These are phyloP conservation scores for Vicia faba DNA, from an alignment of 306 rosid species.

Conservation along the genomic window DNA sequence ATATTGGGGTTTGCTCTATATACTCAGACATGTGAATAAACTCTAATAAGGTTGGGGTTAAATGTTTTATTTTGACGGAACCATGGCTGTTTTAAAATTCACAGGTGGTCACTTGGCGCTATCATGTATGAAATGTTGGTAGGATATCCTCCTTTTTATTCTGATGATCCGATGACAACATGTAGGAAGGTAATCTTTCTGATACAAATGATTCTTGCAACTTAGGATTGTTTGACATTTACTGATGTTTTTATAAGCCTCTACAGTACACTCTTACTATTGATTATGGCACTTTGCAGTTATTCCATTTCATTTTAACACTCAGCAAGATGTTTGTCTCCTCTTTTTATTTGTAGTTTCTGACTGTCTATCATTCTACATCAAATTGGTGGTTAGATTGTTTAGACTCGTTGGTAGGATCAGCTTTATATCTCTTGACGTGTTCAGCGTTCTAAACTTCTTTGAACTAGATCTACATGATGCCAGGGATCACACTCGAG, in stretches of 20 bases:
- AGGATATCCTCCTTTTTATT: conserved; percentile 97
- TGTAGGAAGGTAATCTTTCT: conserved; percentile 80
- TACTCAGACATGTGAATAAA: conserved; percentile 26
- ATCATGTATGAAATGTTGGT: conserved; percentile 99
- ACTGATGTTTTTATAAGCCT: background rate
- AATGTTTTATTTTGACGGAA: conserved; percentile 32
- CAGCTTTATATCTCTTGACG: conserved; percentile 2
- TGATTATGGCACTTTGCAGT: conserved; percentile 22
- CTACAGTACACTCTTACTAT: conserved; percentile 2
- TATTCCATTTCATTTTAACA: conserved; percentile 17
- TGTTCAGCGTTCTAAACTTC: conserved; percentile 6
- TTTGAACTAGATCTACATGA: conserved; percentile 6
- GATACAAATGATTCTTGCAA: conserved; percentile 24
- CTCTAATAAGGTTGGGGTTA: background rate
- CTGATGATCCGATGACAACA: conserved; percentile 98
- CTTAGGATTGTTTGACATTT: conserved; percentile 12
- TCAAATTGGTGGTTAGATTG: conserved; percentile 27
- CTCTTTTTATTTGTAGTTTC: background rate
- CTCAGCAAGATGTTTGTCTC: conserved; percentile 22
- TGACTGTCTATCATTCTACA: background rate
- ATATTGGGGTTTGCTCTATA: conserved; percentile 25
- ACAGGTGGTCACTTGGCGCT: conserved; percentile 99
- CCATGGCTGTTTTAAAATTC: conserved; percentile 34
- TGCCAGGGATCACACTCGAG: conserved; percentile 2
- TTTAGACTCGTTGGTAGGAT: conserved; percentile 12